These are phyloP conservation scores for Prunus fruticosa DNA, from an alignment of 306 rosid species.

Conservation along the genomic window DNA sequence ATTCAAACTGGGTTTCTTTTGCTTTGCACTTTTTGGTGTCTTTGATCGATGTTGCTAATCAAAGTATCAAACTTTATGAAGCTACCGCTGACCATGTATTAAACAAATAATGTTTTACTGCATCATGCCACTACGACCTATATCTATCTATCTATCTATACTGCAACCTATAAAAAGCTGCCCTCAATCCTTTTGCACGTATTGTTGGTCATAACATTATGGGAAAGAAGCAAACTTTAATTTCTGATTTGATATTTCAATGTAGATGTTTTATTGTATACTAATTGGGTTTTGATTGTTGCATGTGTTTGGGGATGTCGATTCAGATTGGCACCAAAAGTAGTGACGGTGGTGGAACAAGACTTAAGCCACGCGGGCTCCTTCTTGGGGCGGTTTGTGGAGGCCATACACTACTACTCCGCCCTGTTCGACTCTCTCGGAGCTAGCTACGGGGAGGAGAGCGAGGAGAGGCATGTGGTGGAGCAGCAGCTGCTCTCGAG, in stretches of 20 bases:
- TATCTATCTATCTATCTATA: background rate
- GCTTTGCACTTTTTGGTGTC: constrained; percentile 1
- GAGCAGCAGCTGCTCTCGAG: constrained; percentile 88
- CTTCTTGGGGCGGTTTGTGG: constrained; percentile 91
- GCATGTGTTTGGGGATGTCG: background rate
- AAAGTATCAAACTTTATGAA: background rate
- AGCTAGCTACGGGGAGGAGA: constrained; percentile 91
- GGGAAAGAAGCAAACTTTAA: background rate
- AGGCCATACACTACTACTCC: constrained; percentile 96
- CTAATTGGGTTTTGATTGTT: background rate
- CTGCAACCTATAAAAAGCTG: background rate
- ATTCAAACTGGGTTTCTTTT: constrained; percentile 1
- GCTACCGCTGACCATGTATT: constrained; percentile 8
- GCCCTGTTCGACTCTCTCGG: constrained; percentile 92
- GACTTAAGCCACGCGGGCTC: constrained; percentile 92
- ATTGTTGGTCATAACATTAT: background rate
- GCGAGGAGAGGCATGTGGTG: constrained; percentile 94
- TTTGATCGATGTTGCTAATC: constrained; percentile 11
- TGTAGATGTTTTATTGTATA: background rate
- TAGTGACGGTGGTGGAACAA: constrained; percentile 96
- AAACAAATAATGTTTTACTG: background rate
- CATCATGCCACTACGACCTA: background rate
- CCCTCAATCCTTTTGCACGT: background rate
- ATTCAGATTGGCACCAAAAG: constrained; percentile 86
- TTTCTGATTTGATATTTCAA: background rate